Base-by-base conservation (phyloP, 2,329 filamentous ascomycete genomes). In the Colletotrichum navitas region DNA sequence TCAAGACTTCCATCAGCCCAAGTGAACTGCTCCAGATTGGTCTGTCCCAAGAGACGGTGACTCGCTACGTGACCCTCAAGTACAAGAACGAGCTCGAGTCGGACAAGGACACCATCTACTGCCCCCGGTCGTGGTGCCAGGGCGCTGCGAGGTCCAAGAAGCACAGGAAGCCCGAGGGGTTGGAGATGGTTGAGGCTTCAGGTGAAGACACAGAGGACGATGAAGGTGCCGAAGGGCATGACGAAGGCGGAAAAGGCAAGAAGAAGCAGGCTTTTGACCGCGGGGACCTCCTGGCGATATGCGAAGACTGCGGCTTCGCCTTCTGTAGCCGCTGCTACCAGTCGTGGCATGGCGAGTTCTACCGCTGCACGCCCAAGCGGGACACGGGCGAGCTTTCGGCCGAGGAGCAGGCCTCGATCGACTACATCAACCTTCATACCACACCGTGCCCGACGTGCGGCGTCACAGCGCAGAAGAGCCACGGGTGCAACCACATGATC, bases 401-500 rank as follows among this genome's bases (percentile, higher is more conserved):
- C 72, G 95, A 97, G 79, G 95, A 98, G 76, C 91, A 94, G 78
- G 94, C 94, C 0, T 94, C 93, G 2, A 86, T 96, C 74, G 93
- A 96, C 69, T 99, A 97, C 79, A 86, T 99, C 76, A 86, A 89
- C 60, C 83, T 90, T 73, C 91, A 97, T 82, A 97, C 95, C 0
- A 94, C 94, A 14, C 91, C 93, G 1, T 99, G 96, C 78, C 95
- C 96, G 14, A 95, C 94, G 5, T 99, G 96, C 82, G 90, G 87
- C 39, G 91, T 92, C 1, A 94, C 94, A 0, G 92, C 92, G 29
- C 94, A 97, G 79, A 99, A 99, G 85, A 94, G 92, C 1, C 91
- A 93, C 78, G 96, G 96, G 49, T 99, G 96, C 85, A 98, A 98
- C 81, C 95, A 98, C 81, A 98, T 98, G 94, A 93, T 92, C 61